Evolutionary conservation across 352 stramenopile genomes (phyloP), one percentile per base, ranked within the genome.

Genomic region (Achlya hypogyna): DNA sequence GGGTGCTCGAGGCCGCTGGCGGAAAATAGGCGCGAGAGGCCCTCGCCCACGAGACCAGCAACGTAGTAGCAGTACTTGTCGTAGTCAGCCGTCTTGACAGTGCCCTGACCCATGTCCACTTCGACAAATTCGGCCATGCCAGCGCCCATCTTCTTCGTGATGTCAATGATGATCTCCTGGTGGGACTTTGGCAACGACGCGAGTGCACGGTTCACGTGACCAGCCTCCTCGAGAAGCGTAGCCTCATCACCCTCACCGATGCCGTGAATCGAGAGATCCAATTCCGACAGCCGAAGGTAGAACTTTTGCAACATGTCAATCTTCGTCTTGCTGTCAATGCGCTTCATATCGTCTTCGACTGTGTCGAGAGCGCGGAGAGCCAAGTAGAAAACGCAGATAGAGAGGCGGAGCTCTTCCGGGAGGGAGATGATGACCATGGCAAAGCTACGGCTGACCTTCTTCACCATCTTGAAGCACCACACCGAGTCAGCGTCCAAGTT

Each of bases 1-100:
- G 23, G 77, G 75, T 76, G 69, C 75, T 96, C 87, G 29, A 96
- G 69, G n/a, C 60, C 53, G 64, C 45, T 53, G 3, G 58, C 58
- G 9, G 63, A 65, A 77, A 98, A 98, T 23, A 97, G 75, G 53
- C 86, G 79, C 60, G 81, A 91, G 8, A 97, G 76, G 45, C 91
- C 91, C 74, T 97, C 87, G 34, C 86, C 91, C 3, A 98, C 91
- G 6, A 97, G 77, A 43, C 91, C 91, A 32, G 91, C 89, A 3
- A 97, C 89, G 71, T 90, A 96, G 71, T 97, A 91, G 72, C 91
- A 98, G 67, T 98, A 98, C 23, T 81, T 69, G 75, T 96, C 88
- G 72, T 97, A 98, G 49, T 97, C 77, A 16, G 71, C 63, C 5
- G 90, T 65, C 67, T 91, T 81, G 6, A 71, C 65, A 0, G 89